Percentiles rank a stretch among this genome's conserved stretches.
These are phyloP conservation scores for Rhodomyrtus psidioides DNA, from an alignment of 441 rosid species.

Conservation along the genomic window DNA sequence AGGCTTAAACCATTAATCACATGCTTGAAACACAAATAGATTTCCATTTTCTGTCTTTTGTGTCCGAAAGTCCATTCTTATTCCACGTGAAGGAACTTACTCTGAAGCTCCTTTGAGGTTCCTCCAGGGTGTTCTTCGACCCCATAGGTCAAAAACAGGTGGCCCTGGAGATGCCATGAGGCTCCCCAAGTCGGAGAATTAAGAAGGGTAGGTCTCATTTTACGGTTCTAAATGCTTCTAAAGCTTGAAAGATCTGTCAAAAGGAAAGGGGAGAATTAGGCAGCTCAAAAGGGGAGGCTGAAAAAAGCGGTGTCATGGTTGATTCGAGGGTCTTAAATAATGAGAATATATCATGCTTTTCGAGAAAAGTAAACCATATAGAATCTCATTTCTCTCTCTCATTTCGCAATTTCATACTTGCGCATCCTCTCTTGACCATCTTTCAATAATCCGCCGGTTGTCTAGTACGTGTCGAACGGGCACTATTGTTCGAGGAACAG, in stretches of 20 bases:
- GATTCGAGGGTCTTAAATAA: neutral
- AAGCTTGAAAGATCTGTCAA: neutral
- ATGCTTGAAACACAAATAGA: neutral
- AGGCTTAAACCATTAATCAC: neutral
- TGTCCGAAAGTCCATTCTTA: neutral
- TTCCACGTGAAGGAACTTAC: neutral
- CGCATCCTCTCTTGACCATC: neutral
- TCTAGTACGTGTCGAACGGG: neutral
- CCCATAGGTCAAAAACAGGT: neutral
- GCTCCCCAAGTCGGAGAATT: neutral
- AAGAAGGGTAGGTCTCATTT: neutral
- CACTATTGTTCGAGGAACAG: neutral
- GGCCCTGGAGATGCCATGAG: neutral
- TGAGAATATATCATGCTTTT: neutral
- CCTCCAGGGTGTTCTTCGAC: neutral
- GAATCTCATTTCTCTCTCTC: neutral
- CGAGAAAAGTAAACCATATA: neutral
- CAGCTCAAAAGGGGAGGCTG: neutral
- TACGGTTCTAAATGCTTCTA: neutral
- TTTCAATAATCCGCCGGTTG: neutral
- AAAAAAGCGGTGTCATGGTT: neutral
- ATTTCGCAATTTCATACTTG: neutral
- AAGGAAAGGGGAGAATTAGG: neutral
- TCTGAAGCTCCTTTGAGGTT: neutral
- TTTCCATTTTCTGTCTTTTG: neutral